Conservation (phyloP, 2,329 filamentous ascomycete genomes). For the Nemania sp. region DNA sequence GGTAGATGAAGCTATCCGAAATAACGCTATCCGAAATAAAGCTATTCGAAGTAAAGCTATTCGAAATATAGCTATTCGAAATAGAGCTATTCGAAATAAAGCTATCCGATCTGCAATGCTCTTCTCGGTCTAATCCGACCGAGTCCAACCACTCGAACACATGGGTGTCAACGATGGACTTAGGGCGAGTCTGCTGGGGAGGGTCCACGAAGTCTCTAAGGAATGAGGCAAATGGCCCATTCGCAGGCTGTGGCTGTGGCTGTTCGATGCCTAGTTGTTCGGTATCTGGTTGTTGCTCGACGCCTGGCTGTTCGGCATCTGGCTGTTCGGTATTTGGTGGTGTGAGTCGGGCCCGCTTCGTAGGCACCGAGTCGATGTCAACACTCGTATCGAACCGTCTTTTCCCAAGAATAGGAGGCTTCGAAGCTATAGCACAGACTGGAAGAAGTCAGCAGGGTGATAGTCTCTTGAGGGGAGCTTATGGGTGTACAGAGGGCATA, state of each 20-base stretch:
- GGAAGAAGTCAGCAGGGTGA: no score
- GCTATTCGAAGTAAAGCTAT: no score
- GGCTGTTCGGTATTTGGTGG: no score
- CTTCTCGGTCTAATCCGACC: conserved; percentile 34
- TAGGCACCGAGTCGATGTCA: not conserved
- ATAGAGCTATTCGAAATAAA: no score
- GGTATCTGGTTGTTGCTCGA: not conserved
- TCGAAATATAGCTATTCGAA: no score
- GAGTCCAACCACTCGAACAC: conserved; percentile 22
- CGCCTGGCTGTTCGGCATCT: not conserved
- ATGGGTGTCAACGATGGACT: not conserved
- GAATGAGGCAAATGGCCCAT: not conserved
- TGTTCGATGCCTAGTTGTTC: not conserved
- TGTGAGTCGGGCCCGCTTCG: not conserved
- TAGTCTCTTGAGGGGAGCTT: not conserved
- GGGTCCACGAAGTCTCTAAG: not conserved
- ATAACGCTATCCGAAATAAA: no score
- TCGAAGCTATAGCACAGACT: not conserved
- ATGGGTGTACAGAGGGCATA: no score
- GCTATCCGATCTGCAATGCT: conserved; percentile 32
- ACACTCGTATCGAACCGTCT: not conserved
- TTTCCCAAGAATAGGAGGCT: no score
- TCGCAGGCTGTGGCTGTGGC: not conserved
- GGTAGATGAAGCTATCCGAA: conserved; percentile 35
- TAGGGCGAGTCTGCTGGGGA: not conserved